Evolutionary conservation across 768 basidiomycete species (phyloP), one percentile per base, ranked within the genome.

Genomic region (Melanogaster broomeanus): DNA sequence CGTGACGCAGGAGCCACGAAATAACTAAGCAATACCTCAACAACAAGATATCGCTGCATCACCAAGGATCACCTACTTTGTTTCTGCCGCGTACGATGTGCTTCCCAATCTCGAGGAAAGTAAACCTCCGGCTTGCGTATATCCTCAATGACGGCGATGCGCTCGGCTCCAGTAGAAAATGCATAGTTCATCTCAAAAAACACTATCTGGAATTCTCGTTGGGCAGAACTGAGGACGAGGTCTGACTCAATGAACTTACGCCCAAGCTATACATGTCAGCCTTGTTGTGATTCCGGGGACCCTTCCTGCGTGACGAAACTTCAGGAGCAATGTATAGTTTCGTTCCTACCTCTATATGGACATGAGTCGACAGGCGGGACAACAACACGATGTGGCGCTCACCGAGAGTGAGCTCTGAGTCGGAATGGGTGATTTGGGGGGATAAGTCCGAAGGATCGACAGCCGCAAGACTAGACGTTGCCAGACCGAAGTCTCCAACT

Each of bases 171-270:
- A 0, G 94, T 97, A 11, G 80, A 73, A 70, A 97, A 93, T 16
- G 74, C 61, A 69, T 87, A 91, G 67, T 92, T 94, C 93, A 97
- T 96, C 73, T 98, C 95, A 62, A 98, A 97, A 70, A 97, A 97
- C 13, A 97, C 94, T 57, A 98, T 85, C 91, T 94, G 55, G 31
- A 52, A 34, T 24, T 39, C 28, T 53, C 11, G 4, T 38, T 48
- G 6, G 42, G 48, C 19, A 11, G 18, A n/a, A 10, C 19, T 13
- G 15, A 48, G 16, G 12, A 15, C 19, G 11, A 9, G 8, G 6
- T 3, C 13, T 4, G n/a, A 46, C 37, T 31, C 18, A 12, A 43
- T 19, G 3, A 28, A 75, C 85, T 45, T 64, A 93, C 92, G 21
- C 94, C 95, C 10, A 96, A 80, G 66, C 92, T 93, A 65, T 95